Conservation (phyloP, 2,329 filamentous ascomycete genomes). For the Sporothrix sp. region DNA sequence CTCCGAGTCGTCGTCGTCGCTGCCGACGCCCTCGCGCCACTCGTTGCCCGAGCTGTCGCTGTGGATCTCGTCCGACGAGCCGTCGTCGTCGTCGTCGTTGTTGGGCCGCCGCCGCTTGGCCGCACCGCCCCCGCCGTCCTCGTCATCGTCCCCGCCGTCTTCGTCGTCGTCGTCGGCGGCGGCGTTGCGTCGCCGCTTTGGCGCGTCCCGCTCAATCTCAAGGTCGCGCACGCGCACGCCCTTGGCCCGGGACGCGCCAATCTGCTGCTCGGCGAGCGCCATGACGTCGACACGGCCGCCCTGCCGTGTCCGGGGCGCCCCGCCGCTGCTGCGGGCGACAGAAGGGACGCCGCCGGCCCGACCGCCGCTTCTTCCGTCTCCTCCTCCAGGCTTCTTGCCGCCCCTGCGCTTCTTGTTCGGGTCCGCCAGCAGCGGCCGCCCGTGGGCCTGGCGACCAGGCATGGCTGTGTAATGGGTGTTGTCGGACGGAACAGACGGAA, state of each 20-base stretch:
- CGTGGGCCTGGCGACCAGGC: constrained; percentile 51
- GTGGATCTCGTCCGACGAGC: constrained; percentile 58
- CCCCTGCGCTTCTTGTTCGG: constrained; percentile 27
- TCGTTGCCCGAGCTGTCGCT: constrained; percentile 80
- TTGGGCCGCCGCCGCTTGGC: constrained; percentile 32
- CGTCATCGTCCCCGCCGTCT: constrained; percentile 53
- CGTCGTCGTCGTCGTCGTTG: constrained; percentile 34
- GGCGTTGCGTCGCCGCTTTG: constrained; percentile 35
- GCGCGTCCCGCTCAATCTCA: constrained; percentile 37
- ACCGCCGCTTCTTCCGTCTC: neutral
- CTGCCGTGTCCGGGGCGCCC: constrained; percentile 30
- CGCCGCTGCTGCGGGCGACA: neutral
- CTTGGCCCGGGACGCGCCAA: constrained; percentile 29
- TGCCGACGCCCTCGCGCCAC: constrained; percentile 64
- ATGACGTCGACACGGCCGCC: constrained; percentile 46
- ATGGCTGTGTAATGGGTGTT: constrained; percentile 25
- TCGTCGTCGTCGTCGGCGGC: constrained; percentile 40
- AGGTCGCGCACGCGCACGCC: constrained; percentile 37
- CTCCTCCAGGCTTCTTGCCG: constrained; percentile 16
- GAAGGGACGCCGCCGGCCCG: neutral
- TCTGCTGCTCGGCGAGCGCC: constrained; percentile 44
- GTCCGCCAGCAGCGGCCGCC: constrained; percentile 37
- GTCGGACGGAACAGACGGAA: neutral
- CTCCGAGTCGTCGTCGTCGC: constrained; percentile 52
- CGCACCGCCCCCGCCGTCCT: constrained; percentile 48